A percentile compares a stretch with the other conserved stretches of the same genome.
Conservation (phyloP, 2,329 filamentous ascomycete genomes). For the Claviceps sp. region DNA sequence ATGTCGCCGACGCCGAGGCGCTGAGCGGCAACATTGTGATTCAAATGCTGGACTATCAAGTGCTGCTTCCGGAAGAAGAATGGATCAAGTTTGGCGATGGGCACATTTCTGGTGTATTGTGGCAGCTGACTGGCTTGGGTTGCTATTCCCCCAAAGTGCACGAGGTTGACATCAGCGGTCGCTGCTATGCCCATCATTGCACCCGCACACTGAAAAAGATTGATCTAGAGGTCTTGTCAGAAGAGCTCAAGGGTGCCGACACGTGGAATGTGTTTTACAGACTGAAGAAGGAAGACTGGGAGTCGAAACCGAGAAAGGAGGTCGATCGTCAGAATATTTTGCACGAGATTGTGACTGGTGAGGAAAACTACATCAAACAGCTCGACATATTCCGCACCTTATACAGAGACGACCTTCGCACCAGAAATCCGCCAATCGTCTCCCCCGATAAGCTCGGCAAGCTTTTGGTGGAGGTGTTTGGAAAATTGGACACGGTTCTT, state of each 20-base stretch:
- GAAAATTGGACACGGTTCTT: slow-evolving; percentile 77
- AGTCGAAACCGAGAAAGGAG: slow-evolving; percentile 67
- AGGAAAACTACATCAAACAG: slow-evolving; percentile 82
- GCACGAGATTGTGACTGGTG: slow-evolving; percentile 88
- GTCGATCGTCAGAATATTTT: slow-evolving; percentile 86
- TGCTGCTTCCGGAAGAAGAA: slow-evolving; percentile 80
- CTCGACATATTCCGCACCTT: slow-evolving; percentile 74
- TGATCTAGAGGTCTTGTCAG: slow-evolving; percentile 62
- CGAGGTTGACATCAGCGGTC: slow-evolving; percentile 50
- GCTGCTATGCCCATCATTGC: slow-evolving; percentile 91
- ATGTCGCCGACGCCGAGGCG: slow-evolving; percentile 88
- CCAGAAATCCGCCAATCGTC: slow-evolving; percentile 67
- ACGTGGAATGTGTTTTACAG: slow-evolving; percentile 89
- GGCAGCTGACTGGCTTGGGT: slow-evolving; percentile 80
- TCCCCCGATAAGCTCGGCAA: slow-evolving; percentile 61
- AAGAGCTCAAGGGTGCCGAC: slow-evolving; percentile 51
- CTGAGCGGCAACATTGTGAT: slow-evolving; percentile 65
- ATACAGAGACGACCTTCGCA: slow-evolving; percentile 68
- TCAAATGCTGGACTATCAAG: slow-evolving; percentile 66
- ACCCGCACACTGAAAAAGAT: slow-evolving; percentile 91
- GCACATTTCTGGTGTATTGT: slow-evolving; percentile 76
- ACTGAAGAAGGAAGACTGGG: slow-evolving; percentile 62
- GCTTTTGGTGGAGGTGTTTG: slow-evolving; percentile 79
- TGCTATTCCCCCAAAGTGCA: slow-evolving; percentile 86
- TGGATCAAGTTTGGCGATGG: slow-evolving; percentile 89